Base-by-base conservation (phyloP, 768 basidiomycete species). In the Tephrocybe sp. region DNA sequence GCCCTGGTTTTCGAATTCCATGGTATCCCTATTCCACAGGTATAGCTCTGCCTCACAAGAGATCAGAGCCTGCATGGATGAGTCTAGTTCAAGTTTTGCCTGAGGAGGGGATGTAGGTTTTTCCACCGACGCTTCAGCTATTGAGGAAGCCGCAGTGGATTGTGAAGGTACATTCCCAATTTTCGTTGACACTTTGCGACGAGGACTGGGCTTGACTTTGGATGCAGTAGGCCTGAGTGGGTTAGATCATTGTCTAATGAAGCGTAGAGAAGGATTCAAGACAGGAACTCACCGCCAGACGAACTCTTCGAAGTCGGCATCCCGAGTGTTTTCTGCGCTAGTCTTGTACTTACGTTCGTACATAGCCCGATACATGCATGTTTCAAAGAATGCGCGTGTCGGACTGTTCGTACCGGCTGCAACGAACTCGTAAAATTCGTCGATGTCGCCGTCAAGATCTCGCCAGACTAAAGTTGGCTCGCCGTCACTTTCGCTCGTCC, bases 311-410 rank as follows among this genome's bases (percentile, higher is more conserved):
- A 98, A 72, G 26, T 89, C 84, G 1, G 75, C 68, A 59, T 92
- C 88, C 25, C 66, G 68, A 15, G 86, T 79, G 53, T 75, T 80
- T 48, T 90, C 86, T 10, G 90, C 89, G 58, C 81, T 83, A 45
- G 59, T 73, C 60, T 77, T 85, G 73, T 88, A 87, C 73, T 94
- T 95, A 70, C 94, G 83, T 65, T 99, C 97, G 68, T 88, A 98
- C 85, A 98, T 93, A 52, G 96, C 96, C 24, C 91, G 85, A 60
- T 96, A 90, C 79, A 98, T 89, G 70, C 93, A 91, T 21, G 86
- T 86, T 71, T 98, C 94, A 64, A 98, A 97, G 66, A 93, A 89
- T 14, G 82, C 86, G 41, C 85, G 81, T 0, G 92, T 95, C 0
- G 90, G 88, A 45, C 83, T 84, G 40, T 92, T 93, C 4, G 85